Percentiles rank a stretch among this genome's conserved stretches.
Conservation (phyloP, 176 grass and related monocot genomes). For the Paspalum vaginatum region DNA sequence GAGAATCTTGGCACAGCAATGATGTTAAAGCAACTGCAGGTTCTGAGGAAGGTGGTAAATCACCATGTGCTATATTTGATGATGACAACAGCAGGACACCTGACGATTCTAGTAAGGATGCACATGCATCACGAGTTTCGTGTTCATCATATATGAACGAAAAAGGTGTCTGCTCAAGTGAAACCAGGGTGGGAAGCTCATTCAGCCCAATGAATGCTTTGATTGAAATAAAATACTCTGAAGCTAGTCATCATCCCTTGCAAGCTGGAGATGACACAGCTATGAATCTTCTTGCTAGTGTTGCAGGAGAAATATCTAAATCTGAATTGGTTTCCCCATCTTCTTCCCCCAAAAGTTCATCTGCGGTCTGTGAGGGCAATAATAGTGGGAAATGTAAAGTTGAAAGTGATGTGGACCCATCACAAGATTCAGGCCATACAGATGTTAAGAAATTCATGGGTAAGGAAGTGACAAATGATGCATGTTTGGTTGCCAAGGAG, state of each 20-base stretch:
- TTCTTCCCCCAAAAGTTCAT: slow-evolving; percentile 45
- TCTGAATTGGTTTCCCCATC: slow-evolving; percentile 63
- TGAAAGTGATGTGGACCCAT: slow-evolving; percentile 35
- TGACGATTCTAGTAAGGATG: slow-evolving; percentile 57
- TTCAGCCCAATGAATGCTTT: slow-evolving; percentile 95
- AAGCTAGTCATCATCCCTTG: slow-evolving; percentile 57
- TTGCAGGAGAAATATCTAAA: slow-evolving; percentile 87
- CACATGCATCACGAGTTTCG: slow-evolving; percentile 44
- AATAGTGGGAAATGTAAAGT: slow-evolving; percentile 48
- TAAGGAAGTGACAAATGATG: slow-evolving; percentile 47
- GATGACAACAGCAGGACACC: slow-evolving; percentile 27
- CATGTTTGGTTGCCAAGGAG: slow-evolving; percentile 37
- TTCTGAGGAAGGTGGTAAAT: slow-evolving; percentile 73
- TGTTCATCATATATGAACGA: slow-evolving; percentile 64
- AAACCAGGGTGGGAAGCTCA: slow-evolving; percentile 52
- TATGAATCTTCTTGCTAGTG: slow-evolving; percentile 97
- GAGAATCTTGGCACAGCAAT: slow-evolving; percentile 68
- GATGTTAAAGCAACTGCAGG: slow-evolving; percentile 54
- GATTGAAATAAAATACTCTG: slow-evolving; percentile 91
- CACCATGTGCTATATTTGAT: slow-evolving; percentile 53
- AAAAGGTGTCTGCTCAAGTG: slow-evolving; percentile 43
- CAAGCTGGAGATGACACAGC: slow-evolving; percentile 71
- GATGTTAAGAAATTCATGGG: slow-evolving; percentile 16
- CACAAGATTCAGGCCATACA: slow-evolving; percentile 13
- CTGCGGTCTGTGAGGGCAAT: slow-evolving; percentile 45